phyloP scores from a whole-genome alignment of 2,329 filamentous ascomycete species.

The Ophiostoma ips region DNA sequence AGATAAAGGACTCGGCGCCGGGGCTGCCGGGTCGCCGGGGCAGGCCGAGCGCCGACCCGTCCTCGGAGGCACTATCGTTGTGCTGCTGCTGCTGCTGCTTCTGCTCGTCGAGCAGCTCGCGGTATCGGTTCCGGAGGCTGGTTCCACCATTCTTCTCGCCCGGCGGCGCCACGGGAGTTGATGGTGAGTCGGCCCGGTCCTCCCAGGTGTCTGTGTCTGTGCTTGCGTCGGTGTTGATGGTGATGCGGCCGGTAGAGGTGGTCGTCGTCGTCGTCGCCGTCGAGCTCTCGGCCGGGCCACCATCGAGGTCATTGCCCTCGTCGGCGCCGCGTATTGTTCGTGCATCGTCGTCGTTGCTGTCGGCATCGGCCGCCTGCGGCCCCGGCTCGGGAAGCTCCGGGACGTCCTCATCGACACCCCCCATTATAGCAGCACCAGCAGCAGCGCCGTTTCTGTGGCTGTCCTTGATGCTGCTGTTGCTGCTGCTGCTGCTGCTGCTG shows the following conservation, averaged over 20 bases:
- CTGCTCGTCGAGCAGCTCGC: conserved; percentile 29
- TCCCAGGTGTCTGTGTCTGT: not conserved
- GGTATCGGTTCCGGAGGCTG: conserved; percentile 27
- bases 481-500: too few relatives aligned
- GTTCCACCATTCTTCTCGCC: conserved; percentile 22
- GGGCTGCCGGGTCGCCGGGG: conserved; percentile 50
- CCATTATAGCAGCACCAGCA: not conserved
- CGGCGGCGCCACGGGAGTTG: conserved; percentile 10
- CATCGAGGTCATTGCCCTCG: conserved; percentile 14
- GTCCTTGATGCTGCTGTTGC: too few relatives aligned
- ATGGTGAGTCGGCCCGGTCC: conserved; percentile 19
- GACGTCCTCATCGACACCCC: conserved; percentile 9
- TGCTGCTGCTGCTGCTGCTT: not conserved
- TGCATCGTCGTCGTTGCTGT: conserved; percentile 26
- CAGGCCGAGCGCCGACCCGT: conserved; percentile 35
- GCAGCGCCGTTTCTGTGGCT: too few relatives aligned
- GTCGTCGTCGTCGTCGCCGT: too few relatives aligned
- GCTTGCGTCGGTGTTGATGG: not conserved
- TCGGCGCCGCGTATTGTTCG: conserved; percentile 27
- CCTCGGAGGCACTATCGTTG: conserved; percentile 36
- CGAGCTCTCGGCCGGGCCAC: not conserved
- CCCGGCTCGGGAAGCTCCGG: conserved; percentile 6
- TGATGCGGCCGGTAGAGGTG: not conserved
- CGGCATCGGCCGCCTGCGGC: not conserved
- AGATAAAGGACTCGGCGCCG: conserved; percentile 47